Percentiles rank a stretch among this genome's conserved stretches.
phyloP scores from a whole-genome alignment of 139 green algal genomes.

The Chlamydomonas asymmetrica region DNA sequence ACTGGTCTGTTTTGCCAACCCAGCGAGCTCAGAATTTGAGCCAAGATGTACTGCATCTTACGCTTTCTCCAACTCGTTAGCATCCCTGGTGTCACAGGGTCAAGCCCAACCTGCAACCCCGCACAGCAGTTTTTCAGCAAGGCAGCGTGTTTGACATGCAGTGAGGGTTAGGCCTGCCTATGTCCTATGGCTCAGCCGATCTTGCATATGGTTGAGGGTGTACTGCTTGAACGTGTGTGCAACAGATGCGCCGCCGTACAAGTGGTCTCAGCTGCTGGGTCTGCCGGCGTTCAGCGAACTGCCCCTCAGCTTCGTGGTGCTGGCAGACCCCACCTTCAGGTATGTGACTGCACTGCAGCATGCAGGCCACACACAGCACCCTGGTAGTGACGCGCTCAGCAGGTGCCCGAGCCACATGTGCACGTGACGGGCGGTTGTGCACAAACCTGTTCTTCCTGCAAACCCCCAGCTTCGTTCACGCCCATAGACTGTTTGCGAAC shows the following conservation, averaged over 20 bases:
- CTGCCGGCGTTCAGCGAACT: conserved; percentile 20
- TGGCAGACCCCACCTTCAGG: conserved; percentile 47
- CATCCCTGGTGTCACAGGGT: neutral
- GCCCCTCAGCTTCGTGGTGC: conserved; percentile 34
- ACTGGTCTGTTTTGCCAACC: neutral
- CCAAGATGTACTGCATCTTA: neutral
- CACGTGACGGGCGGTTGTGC: neutral
- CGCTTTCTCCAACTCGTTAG: neutral
- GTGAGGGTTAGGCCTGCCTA: neutral
- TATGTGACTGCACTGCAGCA: too few relatives aligned
- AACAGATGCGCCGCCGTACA: conserved; percentile 37
- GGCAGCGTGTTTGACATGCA: neutral
- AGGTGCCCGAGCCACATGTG: neutral
- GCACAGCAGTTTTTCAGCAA: neutral
- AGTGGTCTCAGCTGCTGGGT: conserved; percentile 42
- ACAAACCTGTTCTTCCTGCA: neutral
- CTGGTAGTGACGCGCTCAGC: too few relatives aligned
- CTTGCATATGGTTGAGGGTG: neutral
- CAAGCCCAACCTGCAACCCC: neutral
- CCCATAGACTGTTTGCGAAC: too few relatives aligned
- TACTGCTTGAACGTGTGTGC: neutral
- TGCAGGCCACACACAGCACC: too few relatives aligned
- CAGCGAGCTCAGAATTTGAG: neutral
- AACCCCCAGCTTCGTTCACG: too few relatives aligned
- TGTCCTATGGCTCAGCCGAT: neutral